These are phyloP conservation scores for Pythium biforme DNA, from an alignment of 352 stramenopile genomes.

Conservation along the genomic window DNA sequence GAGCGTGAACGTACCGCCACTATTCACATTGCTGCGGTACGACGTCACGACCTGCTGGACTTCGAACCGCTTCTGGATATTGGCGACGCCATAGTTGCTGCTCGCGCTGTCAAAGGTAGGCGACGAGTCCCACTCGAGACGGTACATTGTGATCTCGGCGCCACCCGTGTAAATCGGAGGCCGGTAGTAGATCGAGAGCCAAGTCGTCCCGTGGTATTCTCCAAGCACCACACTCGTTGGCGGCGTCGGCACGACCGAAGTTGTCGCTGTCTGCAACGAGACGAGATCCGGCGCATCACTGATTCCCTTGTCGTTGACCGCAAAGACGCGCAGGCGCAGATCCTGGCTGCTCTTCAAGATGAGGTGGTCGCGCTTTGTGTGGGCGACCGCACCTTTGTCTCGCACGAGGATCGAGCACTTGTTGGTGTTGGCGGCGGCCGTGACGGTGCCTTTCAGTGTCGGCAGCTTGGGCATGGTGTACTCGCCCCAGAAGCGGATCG, in stretches of 20 bases:
- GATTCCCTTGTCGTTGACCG: conserved; percentile 55
- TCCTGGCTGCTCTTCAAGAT: conserved; percentile 55
- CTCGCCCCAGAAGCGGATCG: conserved; percentile 84
- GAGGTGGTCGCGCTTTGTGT: conserved; percentile 49
- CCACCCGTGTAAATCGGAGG: conserved; percentile 87
- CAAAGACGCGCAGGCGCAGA: conserved; percentile 60
- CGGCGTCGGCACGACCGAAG: conserved; percentile 65
- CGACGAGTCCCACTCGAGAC: conserved; percentile 90
- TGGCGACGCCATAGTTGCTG: conserved; percentile 77
- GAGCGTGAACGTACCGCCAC: conserved; percentile 90
- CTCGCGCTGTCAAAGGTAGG: conserved; percentile 80
- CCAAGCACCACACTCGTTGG: conserved; percentile 78
- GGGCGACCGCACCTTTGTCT: conserved; percentile 43
- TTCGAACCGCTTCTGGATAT: conserved; percentile 87
- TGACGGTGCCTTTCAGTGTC: conserved; percentile 34
- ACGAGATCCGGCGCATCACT: conserved; percentile 41
- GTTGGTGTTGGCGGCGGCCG: conserved; percentile 17
- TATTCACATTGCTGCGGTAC: conserved; percentile 59
- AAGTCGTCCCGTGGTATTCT: conserved; percentile 72
- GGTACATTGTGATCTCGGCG: conserved; percentile 87
- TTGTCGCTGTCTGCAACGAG: conserved; percentile 39
- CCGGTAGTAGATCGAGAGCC: conserved; percentile 80
- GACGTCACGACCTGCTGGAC: conserved; percentile 86
- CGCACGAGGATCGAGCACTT: conserved; percentile 44
- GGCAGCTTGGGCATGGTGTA: conserved; percentile 59